Percentiles rank a stretch among this genome's conserved stretches.
phyloP scores from a whole-genome alignment of 2,329 filamentous ascomycete genomes.

The Penicillium sp. region DNA sequence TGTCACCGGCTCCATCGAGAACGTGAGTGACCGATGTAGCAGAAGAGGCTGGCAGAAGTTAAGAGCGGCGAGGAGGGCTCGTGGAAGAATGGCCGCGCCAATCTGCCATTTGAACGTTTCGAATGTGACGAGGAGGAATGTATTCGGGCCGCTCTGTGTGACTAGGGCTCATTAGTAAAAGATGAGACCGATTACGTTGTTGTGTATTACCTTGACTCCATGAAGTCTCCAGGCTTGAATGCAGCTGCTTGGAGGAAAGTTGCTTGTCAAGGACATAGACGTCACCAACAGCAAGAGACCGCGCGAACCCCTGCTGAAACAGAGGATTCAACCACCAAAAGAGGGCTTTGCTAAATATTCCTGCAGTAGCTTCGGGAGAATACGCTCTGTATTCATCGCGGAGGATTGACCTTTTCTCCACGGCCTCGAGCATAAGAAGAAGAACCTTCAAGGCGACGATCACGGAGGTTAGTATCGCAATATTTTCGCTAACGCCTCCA shows the following conservation, averaged over 20 bases:
- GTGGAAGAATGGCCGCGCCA: conserved; percentile 37
- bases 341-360: conserved; percentile 54
- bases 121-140: conserved; percentile 37
- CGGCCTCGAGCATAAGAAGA: conserved; percentile 51
- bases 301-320: conserved; percentile 55
- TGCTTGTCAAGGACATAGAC: conserved; percentile 53
- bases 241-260: conserved; percentile 47
- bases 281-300: conserved; percentile 50
- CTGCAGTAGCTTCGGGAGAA: conserved; percentile 58
- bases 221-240: conserved; percentile 40
- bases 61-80: conserved; percentile 42
- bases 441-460: conserved; percentile 50
- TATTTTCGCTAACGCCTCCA: conserved; percentile 35
- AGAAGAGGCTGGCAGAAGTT: conserved; percentile 46
- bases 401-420: conserved; percentile 51
- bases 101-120: conserved; percentile 41
- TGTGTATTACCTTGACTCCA: conserved; percentile 46
- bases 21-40: conserved; percentile 42
- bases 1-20: conserved; percentile 36
- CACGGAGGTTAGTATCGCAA: conserved; percentile 51
- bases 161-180: conserved; percentile 30
- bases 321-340: conserved; percentile 62
- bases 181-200: not conserved
- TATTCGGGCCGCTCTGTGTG: conserved; percentile 30
- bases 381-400: conserved; percentile 43